Evolutionary conservation across 345 rosid genomes (phyloP).

Genomic region (Eucalyptus albens): DNA sequence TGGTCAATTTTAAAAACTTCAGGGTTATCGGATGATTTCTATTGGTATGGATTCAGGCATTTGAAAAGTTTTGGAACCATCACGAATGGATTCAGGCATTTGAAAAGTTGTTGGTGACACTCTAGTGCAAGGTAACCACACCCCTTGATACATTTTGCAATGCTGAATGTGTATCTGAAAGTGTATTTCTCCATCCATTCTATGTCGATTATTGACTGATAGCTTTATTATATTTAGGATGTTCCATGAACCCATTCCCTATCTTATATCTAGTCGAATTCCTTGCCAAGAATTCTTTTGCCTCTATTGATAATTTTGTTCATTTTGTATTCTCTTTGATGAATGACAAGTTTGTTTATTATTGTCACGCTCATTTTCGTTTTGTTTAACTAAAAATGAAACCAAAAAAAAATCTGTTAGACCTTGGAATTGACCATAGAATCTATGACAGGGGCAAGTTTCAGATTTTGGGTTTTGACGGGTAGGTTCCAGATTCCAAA

Average conservation of each 20-base stretch:
- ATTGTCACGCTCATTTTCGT: no score
- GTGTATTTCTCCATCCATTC: background rate
- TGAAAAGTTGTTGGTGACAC: background rate
- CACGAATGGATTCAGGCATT: conserved; percentile 97
- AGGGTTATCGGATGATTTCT: conserved; percentile 93
- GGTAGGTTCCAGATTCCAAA: no score
- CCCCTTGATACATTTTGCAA: background rate
- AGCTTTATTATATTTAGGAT: background rate
- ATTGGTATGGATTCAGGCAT: conserved; percentile 97
- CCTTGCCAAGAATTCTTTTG: no score
- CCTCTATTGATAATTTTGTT: no score
- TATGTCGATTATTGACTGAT: background rate
- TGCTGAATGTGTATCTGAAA: background rate
- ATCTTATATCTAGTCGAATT: no score
- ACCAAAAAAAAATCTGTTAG: no score
- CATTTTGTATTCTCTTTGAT: no score
- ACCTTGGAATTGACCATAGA: no score
- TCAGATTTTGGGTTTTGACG: no score
- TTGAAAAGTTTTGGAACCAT: conserved; percentile 94
- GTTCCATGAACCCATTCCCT: background rate
- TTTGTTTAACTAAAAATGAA: no score
- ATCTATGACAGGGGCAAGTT: no score
- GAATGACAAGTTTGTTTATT: no score
- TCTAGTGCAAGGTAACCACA: background rate
- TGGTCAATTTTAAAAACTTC: background rate